These are phyloP conservation scores for Zygoascus biomembranicola DNA, from an alignment of 805 yeast genomes.

Conservation along the genomic window DNA sequence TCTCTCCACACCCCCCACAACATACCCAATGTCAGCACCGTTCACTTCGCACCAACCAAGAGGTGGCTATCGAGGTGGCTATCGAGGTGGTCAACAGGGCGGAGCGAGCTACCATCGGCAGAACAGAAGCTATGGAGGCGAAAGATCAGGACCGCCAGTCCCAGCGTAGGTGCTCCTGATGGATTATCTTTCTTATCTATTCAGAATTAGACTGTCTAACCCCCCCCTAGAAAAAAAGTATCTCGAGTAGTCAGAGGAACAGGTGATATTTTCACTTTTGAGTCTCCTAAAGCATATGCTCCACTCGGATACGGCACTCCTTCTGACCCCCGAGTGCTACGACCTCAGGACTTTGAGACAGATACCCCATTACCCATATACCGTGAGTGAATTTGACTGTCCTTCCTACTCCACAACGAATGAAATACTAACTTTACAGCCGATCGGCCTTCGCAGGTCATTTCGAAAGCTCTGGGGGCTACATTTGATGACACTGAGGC, in stretches of 20 bases:
- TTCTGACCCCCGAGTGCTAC: conserved; percentile 12
- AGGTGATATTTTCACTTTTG: conserved; percentile 17
- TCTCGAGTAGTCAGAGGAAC: background rate
- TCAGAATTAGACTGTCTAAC: too few species aligned
- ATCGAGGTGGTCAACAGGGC: background rate
- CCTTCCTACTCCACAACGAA: background rate
- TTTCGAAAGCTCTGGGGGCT: conserved; percentile 19
- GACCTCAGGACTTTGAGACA: conserved; percentile 20
- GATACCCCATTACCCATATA: conserved; percentile 21
- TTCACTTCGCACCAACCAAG: background rate
- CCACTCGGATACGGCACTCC: conserved; percentile 23
- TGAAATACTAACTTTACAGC: conserved; percentile 2
- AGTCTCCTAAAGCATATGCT: conserved; percentile 22
- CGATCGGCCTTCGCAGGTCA: conserved; percentile 18
- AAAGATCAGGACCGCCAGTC: background rate
- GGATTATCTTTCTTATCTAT: too few species aligned
- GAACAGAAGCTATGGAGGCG: background rate
- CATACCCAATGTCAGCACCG: background rate
- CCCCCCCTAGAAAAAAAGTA: background rate
- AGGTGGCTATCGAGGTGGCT: background rate
- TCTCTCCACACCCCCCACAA: background rate
- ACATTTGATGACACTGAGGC: conserved; percentile 27
- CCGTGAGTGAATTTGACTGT: conserved; percentile 3
- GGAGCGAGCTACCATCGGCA: background rate
- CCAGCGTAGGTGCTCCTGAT: background rate